These are phyloP conservation scores for Marchantia polymorpha DNA, from an alignment of 225 moss, liverwort and hornwort genomes.

Conservation along the genomic window DNA sequence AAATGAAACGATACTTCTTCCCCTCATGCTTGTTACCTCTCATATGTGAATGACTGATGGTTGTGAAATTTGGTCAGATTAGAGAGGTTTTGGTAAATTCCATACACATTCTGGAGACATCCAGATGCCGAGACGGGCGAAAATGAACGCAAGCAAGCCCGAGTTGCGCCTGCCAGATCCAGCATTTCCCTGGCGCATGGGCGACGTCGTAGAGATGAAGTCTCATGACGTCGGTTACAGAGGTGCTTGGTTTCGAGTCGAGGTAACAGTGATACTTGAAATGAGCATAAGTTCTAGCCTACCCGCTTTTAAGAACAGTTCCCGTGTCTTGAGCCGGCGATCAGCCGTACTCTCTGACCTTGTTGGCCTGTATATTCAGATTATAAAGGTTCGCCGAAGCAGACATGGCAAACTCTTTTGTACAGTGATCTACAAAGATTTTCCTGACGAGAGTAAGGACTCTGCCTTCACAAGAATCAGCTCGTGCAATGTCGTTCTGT, in stretches of 20 bases:
- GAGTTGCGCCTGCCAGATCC: constrained; percentile 15
- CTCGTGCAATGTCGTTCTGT: neutral
- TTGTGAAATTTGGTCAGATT: too few species aligned
- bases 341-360: neutral
- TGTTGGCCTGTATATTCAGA: constrained; percentile 13
- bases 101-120: too few species aligned
- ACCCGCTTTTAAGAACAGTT: too few species aligned
- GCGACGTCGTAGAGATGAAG: constrained; percentile 42
- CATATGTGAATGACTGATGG: too few species aligned
- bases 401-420: constrained; percentile 25
- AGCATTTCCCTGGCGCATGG: constrained; percentile 31
- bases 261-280: too few species aligned
- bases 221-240: constrained; percentile 37
- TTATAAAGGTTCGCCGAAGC: constrained; percentile 32
- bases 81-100: too few species aligned
- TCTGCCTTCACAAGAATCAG: too few species aligned
- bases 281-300: too few species aligned
- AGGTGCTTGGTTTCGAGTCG: constrained; percentile 48
- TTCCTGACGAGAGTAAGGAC: constrained; percentile 35
- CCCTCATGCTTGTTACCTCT: too few species aligned
- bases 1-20: too few species aligned
- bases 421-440: constrained; percentile 40
- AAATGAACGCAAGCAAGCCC: constrained; percentile 23
- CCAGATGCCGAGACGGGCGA: constrained; percentile 29
- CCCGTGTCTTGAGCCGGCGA: neutral